Conservation (phyloP, 495 filamentous ascomycete genomes). For the Mytilinidion resinicola region DNA sequence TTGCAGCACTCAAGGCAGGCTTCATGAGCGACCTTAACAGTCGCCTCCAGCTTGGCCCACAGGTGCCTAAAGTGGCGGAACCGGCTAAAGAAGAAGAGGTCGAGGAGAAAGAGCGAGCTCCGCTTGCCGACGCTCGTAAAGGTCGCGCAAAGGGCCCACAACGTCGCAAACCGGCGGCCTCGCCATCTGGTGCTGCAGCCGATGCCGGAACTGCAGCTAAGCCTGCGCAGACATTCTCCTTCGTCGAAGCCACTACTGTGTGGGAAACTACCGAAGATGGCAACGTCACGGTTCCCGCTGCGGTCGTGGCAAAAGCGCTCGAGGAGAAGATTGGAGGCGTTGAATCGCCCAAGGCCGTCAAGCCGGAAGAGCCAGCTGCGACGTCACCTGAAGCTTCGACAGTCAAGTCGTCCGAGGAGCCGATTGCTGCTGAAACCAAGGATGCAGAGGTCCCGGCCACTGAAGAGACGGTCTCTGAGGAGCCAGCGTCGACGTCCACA, state of each 20-base stretch:
- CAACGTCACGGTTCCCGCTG: conserved; percentile 36
- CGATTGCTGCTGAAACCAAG: neutral
- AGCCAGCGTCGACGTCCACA: neutral
- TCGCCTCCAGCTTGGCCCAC: conserved; percentile 73
- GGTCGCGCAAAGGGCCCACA: conserved; percentile 82
- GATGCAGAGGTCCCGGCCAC: neutral
- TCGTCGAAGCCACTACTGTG: conserved; percentile 46
- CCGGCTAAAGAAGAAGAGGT: conserved; percentile 45
- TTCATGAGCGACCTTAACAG: conserved; percentile 89
- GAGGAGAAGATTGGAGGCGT: neutral
- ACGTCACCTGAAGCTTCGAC: neutral
- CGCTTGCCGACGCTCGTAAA: conserved; percentile 80
- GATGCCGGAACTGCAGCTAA: conserved; percentile 26
- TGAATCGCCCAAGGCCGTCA: neutral
- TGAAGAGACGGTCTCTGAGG: neutral
- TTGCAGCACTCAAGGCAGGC: conserved; percentile 80
- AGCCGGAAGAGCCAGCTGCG: neutral
- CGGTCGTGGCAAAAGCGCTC: conserved; percentile 4
- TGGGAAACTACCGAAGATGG: conserved; percentile 48
- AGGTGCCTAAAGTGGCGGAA: conserved; percentile 60
- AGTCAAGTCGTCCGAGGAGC: neutral
- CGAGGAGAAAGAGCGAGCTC: conserved; percentile 62
- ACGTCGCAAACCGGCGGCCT: conserved; percentile 61
- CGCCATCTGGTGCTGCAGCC: conserved; percentile 26
- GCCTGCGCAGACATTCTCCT: conserved; percentile 37